A percentile compares a stretch with the other conserved stretches of the same genome.
Conservation (phyloP, 2,329 filamentous ascomycete species). For the Cladosporium phlei region DNA sequence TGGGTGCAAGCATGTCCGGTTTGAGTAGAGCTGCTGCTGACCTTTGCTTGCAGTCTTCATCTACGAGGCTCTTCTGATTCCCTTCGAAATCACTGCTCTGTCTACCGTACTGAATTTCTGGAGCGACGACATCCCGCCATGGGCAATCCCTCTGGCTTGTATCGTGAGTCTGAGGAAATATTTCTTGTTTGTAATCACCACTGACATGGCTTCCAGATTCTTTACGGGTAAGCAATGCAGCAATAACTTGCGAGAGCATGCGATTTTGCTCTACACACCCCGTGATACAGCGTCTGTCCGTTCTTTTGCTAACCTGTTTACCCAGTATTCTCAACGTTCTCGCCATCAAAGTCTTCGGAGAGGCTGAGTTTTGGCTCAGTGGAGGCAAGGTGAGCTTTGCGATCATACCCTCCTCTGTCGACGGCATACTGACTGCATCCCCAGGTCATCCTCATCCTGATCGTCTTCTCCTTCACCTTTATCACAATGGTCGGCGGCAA, state of each 20-base stretch:
- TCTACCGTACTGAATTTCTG: slow-evolving; percentile 39
- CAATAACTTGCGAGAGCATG: background rate
- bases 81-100: slow-evolving; percentile 48
- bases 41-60: slow-evolving; percentile 39
- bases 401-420: no score
- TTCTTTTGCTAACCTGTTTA: background rate
- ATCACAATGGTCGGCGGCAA: slow-evolving; percentile 28
- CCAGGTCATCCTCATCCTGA: slow-evolving; percentile 43
- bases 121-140: slow-evolving; percentile 40
- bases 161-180: slow-evolving; percentile 23
- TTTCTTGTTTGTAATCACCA: background rate
- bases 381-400: no score
- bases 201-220: slow-evolving; percentile 2
- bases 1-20: background rate
- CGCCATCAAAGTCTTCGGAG: slow-evolving; percentile 42
- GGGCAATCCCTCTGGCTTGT: slow-evolving; percentile 38
- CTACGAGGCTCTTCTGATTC: slow-evolving; percentile 48
- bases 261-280: no score
- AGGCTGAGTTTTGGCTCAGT: slow-evolving; percentile 49
- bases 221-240: slow-evolving; percentile 2
- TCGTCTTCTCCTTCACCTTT: slow-evolving; percentile 39
- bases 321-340: slow-evolving; percentile 38
- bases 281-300: background rate
- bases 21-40: background rate
- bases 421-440: no score